Base-by-base conservation (phyloP, 768 basidiomycete species). In the Filobasidium floriforme region DNA sequence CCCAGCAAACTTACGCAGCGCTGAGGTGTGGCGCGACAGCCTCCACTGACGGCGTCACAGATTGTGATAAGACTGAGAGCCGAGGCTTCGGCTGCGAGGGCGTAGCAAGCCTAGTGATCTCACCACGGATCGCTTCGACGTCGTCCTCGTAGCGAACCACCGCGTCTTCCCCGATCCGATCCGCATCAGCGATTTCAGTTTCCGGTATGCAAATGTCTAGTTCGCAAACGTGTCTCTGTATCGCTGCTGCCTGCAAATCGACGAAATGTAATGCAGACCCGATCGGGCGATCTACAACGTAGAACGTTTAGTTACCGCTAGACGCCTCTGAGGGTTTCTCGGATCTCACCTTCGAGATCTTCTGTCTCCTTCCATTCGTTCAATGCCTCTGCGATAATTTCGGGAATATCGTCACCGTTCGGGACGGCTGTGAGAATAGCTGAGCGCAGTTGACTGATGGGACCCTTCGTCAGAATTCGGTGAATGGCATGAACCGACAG, bases 111-210 rank as follows among this genome's bases (percentile, higher is more conserved):
- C 32, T 37, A 37, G 32, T 37, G 32, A 37, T 37, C 9, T 49
- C 46, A 3, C 22, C 5, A 14, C 46, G 46, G 5, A 49, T 49
- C 61, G 68, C 66, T 0, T 68, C 73, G 9, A 65, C 66, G 18
- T 41, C 18, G 15, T 62, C 60, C n/a, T 68, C 22, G 19, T 24
- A 49, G 14, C 22, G 64, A 0, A 41, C 29, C 40, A 69, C 68
- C 22, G 54, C 54, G 22, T 57, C 24, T 26, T 57, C 54, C 26
- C 54, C 54, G 4, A 57, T 24, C 5, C 54, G 54, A 15, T 57
- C 54, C 6, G 54, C 54, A 15, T 57, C 54, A 3, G 7, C 54
- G 22, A 57, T n/a, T 7, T 26, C 24, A n/a, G 24, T 32, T 57
- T 57, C 54, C 7, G 54, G 54, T 22, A 57, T 26, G 22, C 24